Base-by-base conservation (phyloP, 2,329 filamentous ascomycete genomes). In the Arthrobotrys musiformis region DNA sequence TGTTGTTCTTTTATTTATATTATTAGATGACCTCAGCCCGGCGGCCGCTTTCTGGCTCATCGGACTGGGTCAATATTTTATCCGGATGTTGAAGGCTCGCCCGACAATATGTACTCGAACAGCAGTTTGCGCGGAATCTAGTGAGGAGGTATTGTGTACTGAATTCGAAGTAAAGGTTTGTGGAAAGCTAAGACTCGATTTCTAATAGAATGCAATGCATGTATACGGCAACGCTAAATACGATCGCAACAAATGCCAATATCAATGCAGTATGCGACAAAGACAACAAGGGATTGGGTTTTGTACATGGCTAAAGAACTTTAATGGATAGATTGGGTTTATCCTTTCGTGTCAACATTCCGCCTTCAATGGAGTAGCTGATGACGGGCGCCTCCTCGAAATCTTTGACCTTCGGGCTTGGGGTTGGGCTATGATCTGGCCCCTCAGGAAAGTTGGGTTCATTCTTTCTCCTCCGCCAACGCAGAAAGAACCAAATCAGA, bases 351-450 rank as follows among this genome's bases (percentile, higher is more conserved):
- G 62, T 72, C 15, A 72, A 15, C 35, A 62, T 50, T 1, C 69
- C 69, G 9, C 37, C 69, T 33, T 72, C 69, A 11, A 72, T 66
- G 4, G 69, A 63, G 19, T 72, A 72, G n/a, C 58, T 40, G 28
- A 72, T 72, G 19, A 66, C 46, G 9, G 62, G 58, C 8, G 54
- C 69, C 6, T 30, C 46, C 11, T 61, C 69, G 9, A 72, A 72
- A 2, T 24, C 69, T 24, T 72, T 72, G 26, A 44, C 40, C 7
- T 35, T 64, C 15, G 69, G 69, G 33, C 69, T 72, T 0, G 60
- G 22, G n/a, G 35, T 60, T 13, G 69, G 69, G 1, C 58, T 72
- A 50, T 72, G 69, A 24, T 72, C 69, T 13, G 69, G 69, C 6
- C 69, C 69, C 19, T 72, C 60, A 7, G 69, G 69, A 26, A 72